Evolutionary conservation across 2,329 filamentous ascomycete species (phyloP), one percentile per base, ranked within the genome.

Genomic region (Cylindrodendrum hubeiense): DNA sequence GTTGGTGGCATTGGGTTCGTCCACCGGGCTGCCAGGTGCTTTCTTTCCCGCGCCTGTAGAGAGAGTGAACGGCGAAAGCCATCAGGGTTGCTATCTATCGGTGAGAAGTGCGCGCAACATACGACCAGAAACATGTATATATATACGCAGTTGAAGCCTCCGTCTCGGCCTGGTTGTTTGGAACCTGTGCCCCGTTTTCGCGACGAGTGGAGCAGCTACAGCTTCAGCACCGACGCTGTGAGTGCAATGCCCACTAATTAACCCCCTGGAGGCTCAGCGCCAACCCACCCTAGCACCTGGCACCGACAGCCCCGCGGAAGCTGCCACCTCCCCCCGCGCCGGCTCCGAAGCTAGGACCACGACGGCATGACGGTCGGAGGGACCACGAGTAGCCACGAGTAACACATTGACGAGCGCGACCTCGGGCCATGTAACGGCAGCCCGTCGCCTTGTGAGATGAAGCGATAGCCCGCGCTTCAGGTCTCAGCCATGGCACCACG

Each of bases 41-140:
- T 15, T 13, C 19, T 33, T 39, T 28, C 30, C 33, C 26, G 17
- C 55, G 54, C 17, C 24, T 41, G 26, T 21, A 15, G 5, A n/a
- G 19, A 26, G 28, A 15, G 19, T 51, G 34, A 44, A 44, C 41
- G 28, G 34, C 41, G 26, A 55, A 19, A 50, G n/a, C 61, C 61
- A 64, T 60, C 61, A 60, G 28, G 61, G 61, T 59, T 54, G 46
- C 24, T 28, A 50, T 43, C 24, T 28, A 5, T 12, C 50, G 19
- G 24, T 4, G 33, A 56, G 22, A 9, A 52, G 15, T 28, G 41
- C 12, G 30, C 4, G 8, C 8, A 37, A 37, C 33, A 34, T 21
- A 24, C 53, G 53, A 37, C 37, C 28, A 15, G 26, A 44, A 51
- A 26, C 37, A 34, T 28, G 21, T n/a, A 53, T 47, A 21, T 26